These are phyloP conservation scores for Xylaria scruposa DNA, from an alignment of 495 filamentous ascomycete species.

Conservation along the genomic window DNA sequence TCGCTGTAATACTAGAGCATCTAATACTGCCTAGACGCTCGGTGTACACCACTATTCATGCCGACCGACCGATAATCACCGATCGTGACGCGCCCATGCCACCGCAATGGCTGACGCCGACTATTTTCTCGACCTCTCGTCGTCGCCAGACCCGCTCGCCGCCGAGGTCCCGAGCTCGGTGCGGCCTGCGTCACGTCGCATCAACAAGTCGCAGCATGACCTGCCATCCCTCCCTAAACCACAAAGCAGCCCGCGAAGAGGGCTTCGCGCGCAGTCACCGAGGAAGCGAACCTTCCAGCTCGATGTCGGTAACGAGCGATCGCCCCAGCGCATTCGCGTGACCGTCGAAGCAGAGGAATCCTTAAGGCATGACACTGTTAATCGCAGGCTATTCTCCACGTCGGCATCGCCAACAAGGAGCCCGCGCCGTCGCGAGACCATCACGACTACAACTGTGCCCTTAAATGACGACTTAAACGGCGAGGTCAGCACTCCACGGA, in stretches of 20 bases:
- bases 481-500: constrained; percentile 48
- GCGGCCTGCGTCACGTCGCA: constrained; percentile 37
- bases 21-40: background rate
- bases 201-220: constrained; percentile 37
- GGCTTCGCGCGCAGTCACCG: constrained; percentile 42
- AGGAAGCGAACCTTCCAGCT: constrained; percentile 61
- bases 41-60: constrained; percentile 16
- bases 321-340: constrained; percentile 59
- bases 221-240: constrained; percentile 32
- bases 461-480: constrained; percentile 57
- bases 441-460: constrained; percentile 52
- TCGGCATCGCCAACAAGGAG: constrained; percentile 43
- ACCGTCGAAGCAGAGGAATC: constrained; percentile 59
- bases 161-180: constrained; percentile 44
- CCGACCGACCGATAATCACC: constrained; percentile 5
- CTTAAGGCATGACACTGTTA: constrained; percentile 36
- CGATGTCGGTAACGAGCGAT: constrained; percentile 55
- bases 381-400: constrained; percentile 50
- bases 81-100: constrained; percentile 20
- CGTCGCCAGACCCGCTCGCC: constrained; percentile 57
- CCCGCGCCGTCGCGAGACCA: constrained; percentile 33
- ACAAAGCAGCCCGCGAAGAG: constrained; percentile 33
- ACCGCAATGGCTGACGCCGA: constrained; percentile 33
- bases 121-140: constrained; percentile 49
- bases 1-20: constrained; percentile 14